Evolutionary conservation across 345 rosid genomes (phyloP).

Genomic region (Hibiscus tridactylites): DNA sequence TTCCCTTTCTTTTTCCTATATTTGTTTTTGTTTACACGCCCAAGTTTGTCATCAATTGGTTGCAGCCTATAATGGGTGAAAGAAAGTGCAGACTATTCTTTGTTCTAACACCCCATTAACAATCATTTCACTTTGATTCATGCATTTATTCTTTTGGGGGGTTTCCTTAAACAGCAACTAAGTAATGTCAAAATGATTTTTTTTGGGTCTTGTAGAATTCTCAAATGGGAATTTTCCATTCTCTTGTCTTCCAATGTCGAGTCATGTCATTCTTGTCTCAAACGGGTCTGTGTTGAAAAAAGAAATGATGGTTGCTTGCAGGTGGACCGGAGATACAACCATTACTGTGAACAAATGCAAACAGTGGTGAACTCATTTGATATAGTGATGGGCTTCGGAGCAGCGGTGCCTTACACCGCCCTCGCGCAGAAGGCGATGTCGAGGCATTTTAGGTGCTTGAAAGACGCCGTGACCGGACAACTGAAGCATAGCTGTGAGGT

Average conservation of each 20-base stretch:
- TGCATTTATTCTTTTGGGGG: constrained; percentile 22
- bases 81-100: background rate
- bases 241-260: background rate
- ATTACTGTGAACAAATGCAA: constrained; percentile 96
- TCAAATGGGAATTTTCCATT: constrained; percentile 16
- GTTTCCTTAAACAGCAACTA: constrained; percentile 11
- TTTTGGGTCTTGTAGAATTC: constrained; percentile 11
- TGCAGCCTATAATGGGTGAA: background rate
- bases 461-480: constrained; percentile 67
- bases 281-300: too few species aligned
- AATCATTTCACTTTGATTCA: background rate
- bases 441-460: constrained; percentile 87
- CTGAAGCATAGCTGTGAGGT: constrained; percentile 71
- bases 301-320: constrained; percentile 20
- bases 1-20: background rate
- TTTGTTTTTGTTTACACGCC: constrained; percentile 7
- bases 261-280: constrained; percentile 5
- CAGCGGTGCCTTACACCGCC: constrained; percentile 85
- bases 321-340: constrained; percentile 91
- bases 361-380: constrained; percentile 94
- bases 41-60: background rate
- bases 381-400: constrained; percentile 81
- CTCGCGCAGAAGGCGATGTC: constrained; percentile 99
- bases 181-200: constrained; percentile 12
- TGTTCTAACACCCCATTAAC: background rate